A percentile compares a stretch with the other conserved stretches of the same genome.
Evolutionary conservation across 2,329 filamentous ascomycete species (phyloP).

Genomic region (Fusarium incarnatum): DNA sequence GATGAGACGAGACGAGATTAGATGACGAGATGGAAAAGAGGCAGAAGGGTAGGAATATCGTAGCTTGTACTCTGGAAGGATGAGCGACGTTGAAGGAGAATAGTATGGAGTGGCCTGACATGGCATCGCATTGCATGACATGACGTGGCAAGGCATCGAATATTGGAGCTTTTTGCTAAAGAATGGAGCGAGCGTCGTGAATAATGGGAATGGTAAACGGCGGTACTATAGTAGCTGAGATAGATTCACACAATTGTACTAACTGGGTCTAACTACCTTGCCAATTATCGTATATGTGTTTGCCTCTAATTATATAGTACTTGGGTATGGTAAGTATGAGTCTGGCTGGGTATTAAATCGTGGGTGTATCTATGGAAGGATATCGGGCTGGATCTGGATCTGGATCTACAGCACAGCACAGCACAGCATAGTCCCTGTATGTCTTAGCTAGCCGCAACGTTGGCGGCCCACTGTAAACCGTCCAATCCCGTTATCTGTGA

Average conservation of each 20-base stretch:
- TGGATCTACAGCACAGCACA: background rate
- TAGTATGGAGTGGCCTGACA: constrained; percentile 4
- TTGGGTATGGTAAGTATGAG: background rate
- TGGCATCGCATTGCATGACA: constrained; percentile 18
- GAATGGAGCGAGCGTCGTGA: constrained; percentile 20
- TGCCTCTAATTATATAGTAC: background rate
- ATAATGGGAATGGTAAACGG: constrained; percentile 21
- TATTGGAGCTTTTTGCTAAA: constrained; percentile 14
- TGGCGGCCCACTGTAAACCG: constrained; percentile 9
- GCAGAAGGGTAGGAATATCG: constrained; percentile 20
- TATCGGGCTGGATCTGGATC: background rate
- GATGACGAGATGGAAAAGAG: constrained; percentile 30
- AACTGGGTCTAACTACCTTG: background rate
- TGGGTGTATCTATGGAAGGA: background rate
- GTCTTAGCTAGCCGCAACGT: constrained; percentile 17
- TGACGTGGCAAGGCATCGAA: constrained; percentile 10
- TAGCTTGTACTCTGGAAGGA: constrained; percentile 47
- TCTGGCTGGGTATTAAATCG: background rate
- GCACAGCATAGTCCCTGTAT: background rate
- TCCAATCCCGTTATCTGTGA: constrained; percentile 26
- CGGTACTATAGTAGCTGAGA: constrained; percentile 13
- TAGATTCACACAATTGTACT: constrained; percentile 13
- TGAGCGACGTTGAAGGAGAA: constrained; percentile 40
- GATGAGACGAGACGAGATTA: constrained; percentile 3
- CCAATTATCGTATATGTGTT: background rate